Evolutionary conservation across 495 filamentous ascomycete genomes (phyloP), one percentile per base, ranked within the genome.

Genomic region (Aspergillus kassunensis): DNA sequence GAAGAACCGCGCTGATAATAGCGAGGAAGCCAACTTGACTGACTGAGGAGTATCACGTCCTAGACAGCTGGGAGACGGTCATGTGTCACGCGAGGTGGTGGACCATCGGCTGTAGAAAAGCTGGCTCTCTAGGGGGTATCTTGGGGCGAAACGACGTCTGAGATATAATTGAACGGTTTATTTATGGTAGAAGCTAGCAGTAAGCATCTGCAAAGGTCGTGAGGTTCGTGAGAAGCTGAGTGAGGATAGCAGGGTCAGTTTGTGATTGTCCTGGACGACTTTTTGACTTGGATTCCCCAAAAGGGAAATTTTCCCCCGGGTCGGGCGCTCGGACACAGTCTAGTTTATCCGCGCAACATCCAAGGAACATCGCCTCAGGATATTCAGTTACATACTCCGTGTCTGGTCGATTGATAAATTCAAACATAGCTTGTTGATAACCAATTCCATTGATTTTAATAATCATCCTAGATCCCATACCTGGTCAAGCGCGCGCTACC

Each of bases 11-110:
- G 68, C 61, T 61, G 63, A 54, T 49, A 61, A 54, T 20, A 45
- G 54, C 55, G 68, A 41, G 54, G 68, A 73, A 70, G 73, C 73
- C 73, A 76, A 75, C 51, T 64, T 76, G 70, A 57, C 60, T 67
- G 54, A 25, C 21, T 20, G 42, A 43, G 44, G 24, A n/a, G n/a
- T n/a, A n/a, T n/a, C n/a, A n/a, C n/a, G 24, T 27, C 4, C 24
- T 4, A 27, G 9, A 27, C 4, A 27, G 4, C 24, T 15, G 23
- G 16, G 24, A 29, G 27, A 33, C 30, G 10, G 33, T 19, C 46
- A 50, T 50, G n/a, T 53, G 44, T 40, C 54, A 40, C 20, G 23
- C 20, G 13, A 49, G 16, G 12, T 21, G 13, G 33, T 37, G 16
- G 31, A 16, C 33, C 23, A 27, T 8, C 9, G 19, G 42, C 24